Base-by-base conservation (phyloP, 1,284 basidiomycete species). In the Gomphus bonarii region DNA sequence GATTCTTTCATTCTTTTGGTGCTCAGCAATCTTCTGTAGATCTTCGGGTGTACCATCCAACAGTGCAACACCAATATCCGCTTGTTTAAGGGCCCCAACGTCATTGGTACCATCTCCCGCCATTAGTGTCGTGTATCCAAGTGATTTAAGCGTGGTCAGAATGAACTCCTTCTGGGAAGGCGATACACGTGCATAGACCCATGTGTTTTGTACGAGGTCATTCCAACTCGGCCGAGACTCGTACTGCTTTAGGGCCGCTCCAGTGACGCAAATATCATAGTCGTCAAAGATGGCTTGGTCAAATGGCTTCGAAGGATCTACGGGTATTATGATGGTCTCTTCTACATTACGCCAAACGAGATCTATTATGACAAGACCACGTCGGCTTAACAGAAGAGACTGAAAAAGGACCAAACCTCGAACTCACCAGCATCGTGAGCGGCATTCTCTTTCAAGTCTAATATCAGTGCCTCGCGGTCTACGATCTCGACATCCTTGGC, bases 51-150 rank as follows among this genome's bases (percentile, higher is more conserved):
- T 90, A 0, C 94, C 94, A 66, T 97, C 92, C 48, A 97, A 75
- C 1, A 97, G 76, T 0, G 94, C 94, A 18, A 97, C 90, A 61
- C 94, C 94, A 58, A 97, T 87, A 68, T 97, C 91, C 0, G 95
- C 94, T 68, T 95, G 91, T 70, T 97, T 97, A 54, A 97, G 81
- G 2, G 95, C 94, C 33, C 95, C 94, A 50, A 97, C 94, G 63
- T 97, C 94, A 69, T 97, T 97, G 16, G 94, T 97, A 40, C 95
- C 95, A 68, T 97, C 95, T 59, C 94, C 94, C 11, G 93, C 94
- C 94, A 97, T 97, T 56, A 97, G 77, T 0, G 94, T 97, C 7
- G 80, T 79, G 69, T 91, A 97, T 28, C 94, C 94, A 28, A 95
- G 81, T 12, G 78, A 78, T 68, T 93, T 91, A 57, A 97, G 76